Base-by-base conservation (phyloP, 345 rosid genomes). In the Pugionium dolabratum region DNA sequence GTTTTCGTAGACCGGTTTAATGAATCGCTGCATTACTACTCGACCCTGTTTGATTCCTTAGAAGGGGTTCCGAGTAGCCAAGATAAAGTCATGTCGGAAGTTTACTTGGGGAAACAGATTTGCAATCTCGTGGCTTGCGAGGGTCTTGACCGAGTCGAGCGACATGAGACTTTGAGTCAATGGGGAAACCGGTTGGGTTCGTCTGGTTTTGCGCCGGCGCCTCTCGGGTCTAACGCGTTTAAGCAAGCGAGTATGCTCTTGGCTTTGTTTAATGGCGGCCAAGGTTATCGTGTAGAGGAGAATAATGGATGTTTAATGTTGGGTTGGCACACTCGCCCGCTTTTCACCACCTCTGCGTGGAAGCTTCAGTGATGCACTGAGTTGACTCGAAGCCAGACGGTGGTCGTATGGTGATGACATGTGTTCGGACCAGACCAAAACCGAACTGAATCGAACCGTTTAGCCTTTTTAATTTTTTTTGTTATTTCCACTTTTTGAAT, bases 321-420 rank as follows among this genome's bases (percentile, higher is more conserved):
- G 52, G 96, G 95, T 28, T 92, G 96, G 98, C 92, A 92, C 33
- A 87, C 86, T 0, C 80, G 95, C 3, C 93, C 95, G 11, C 86
- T 92, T 9, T 83, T 92, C 3, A 83, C 95, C 46, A 83, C 98
- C 58, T 89, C 96, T 1, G 96, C 98, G 18, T 92, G 98, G 98
- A 81, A 76, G 36, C 79, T 72, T 33, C 59, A 58, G 42, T 30
- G 67, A 64, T 47, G 47, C 54, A 74, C 32, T 72, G 86, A 81
- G 80, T 71, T 25, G 51, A 35, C 50, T 56, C 56, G 74, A 27
- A 18, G 1, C 8, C 4, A 0, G 9, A 9, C 50, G 31, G 36
- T 47, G 47, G 47, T 39, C 18, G 42, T 30, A 5, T 62, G 28
- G 50, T 66, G 71, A 66, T 72, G 76, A 72, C 61, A 72, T 72